phyloP scores from a whole-genome alignment of 2,329 filamentous ascomycete genomes.

The Hypoxylon sp. region DNA sequence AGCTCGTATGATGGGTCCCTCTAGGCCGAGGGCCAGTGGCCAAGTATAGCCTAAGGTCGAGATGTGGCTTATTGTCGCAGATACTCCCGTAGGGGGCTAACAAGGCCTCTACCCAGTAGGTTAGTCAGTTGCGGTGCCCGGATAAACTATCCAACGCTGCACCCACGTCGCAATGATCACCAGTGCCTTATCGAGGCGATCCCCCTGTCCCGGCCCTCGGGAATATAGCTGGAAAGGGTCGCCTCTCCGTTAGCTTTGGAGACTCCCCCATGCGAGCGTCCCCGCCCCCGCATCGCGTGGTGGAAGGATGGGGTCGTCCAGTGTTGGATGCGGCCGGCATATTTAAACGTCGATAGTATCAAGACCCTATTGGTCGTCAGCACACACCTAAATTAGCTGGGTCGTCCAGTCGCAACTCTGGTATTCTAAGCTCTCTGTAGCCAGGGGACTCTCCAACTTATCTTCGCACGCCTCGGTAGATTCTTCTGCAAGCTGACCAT shows the following conservation, averaged over 20 bases:
- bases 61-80: slow-evolving; percentile 11
- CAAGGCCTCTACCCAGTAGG: slow-evolving; percentile 20
- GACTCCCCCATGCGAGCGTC: slow-evolving; percentile 29
- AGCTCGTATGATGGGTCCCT: slow-evolving; percentile 28
- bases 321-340: slow-evolving; percentile 40
- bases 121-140: slow-evolving; percentile 15
- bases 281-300: slow-evolving; percentile 41
- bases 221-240: slow-evolving; percentile 20
- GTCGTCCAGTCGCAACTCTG: slow-evolving; percentile 27
- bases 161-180: slow-evolving; percentile 16
- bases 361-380: slow-evolving; percentile 35
- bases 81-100: slow-evolving; percentile 9
- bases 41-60: slow-evolving; percentile 42
- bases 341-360: slow-evolving; percentile 37
- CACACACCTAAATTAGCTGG: slow-evolving; percentile 32
- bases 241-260: slow-evolving; percentile 15
- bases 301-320: slow-evolving; percentile 28
- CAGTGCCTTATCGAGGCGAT: slow-evolving; percentile 25
- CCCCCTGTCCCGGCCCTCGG: slow-evolving; percentile 22
- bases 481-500: slow-evolving; percentile 20
- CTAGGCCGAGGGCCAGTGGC: slow-evolving; percentile 32
- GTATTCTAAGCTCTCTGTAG: slow-evolving; percentile 24
- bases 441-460: slow-evolving; percentile 28
- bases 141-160: slow-evolving; percentile 32
- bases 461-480: slow-evolving; percentile 18